These are phyloP conservation scores for Pinus albicaulis DNA, from an alignment of 75 land plant species.

Conservation along the genomic window DNA sequence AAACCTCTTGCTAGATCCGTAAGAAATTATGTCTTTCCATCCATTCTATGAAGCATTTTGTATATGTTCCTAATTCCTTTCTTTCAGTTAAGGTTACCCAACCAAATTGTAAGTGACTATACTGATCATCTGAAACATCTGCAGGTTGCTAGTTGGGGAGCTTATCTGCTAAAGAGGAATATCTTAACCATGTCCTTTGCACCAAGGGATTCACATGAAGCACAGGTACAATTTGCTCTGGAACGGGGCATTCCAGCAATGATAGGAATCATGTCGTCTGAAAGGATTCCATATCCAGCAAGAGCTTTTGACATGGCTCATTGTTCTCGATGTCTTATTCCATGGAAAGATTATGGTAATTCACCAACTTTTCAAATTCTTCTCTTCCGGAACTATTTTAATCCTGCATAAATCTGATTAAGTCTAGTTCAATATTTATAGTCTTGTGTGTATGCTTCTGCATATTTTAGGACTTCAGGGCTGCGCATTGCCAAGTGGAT, in stretches of 20 bases:
- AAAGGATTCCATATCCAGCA: slow-evolving; percentile 57
- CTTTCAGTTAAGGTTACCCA: too few species aligned
- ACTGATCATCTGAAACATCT: background rate
- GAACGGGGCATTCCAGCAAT: slow-evolving; percentile 77
- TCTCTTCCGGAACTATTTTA: background rate
- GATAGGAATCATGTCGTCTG: slow-evolving; percentile 60
- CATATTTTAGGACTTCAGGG: too few species aligned
- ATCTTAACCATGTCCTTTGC: slow-evolving; percentile 72
- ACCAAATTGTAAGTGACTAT: background rate
- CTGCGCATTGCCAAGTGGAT: background rate
- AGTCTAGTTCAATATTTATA: background rate
- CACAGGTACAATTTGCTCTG: slow-evolving; percentile 71
- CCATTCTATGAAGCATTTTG: background rate
- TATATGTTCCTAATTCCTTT: background rate
- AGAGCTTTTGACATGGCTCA: slow-evolving; percentile 73
- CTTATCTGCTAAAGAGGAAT: slow-evolving; percentile 57
- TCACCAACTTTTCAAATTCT: background rate
- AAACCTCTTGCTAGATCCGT: background rate
- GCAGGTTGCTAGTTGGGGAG: slow-evolving; percentile 85
- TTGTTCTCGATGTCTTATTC: slow-evolving; percentile 64
- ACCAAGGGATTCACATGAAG: slow-evolving; percentile 68
- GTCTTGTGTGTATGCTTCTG: background rate
- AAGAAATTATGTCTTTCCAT: background rate
- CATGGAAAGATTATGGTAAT: slow-evolving; percentile 54
- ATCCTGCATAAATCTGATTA: background rate